Percentiles rank a stretch among this genome's conserved stretches.
Evolutionary conservation across 164 flowering plant genomes (phyloP).

Genomic region (Taxillus chinensis): DNA sequence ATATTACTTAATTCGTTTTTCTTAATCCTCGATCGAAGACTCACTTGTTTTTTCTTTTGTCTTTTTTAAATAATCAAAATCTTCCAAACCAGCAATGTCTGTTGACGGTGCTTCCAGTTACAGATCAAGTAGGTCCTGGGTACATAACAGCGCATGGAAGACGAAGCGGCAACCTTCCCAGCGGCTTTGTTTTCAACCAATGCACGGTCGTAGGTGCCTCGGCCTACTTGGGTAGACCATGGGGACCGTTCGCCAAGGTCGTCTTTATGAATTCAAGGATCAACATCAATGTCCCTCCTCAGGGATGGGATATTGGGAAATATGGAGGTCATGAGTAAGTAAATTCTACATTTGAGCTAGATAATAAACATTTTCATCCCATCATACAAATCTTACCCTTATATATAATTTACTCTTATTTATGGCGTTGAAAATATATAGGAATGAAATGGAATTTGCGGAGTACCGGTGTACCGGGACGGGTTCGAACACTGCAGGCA

Average conservation of each 20-base stretch:
- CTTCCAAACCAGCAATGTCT: no score
- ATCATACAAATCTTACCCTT: no score
- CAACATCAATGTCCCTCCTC: neutral
- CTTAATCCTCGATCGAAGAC: no score
- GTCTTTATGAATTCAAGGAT: neutral
- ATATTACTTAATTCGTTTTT: no score
- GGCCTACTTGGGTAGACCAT: neutral
- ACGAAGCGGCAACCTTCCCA: neutral
- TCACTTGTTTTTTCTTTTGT: no score
- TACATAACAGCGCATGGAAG: neutral
- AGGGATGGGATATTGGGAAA: neutral
- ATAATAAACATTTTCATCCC: no score
- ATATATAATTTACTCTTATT: no score
- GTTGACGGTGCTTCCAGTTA: no score
- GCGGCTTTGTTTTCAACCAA: neutral
- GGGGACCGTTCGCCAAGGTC: neutral
- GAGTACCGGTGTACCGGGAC: neutral
- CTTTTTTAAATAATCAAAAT: no score
- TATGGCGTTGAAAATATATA: neutral
- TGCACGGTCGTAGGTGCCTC: neutral
- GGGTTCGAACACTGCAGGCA: neutral
- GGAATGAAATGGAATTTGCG: neutral
- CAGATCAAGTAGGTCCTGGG: neutral
- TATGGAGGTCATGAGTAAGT: neutral
- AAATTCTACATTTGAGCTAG: no score